Evolutionary conservation across 805 yeast species (phyloP), one percentile per base, ranked within the genome.

Genomic region (Wickerhamomyces hampshirensis): DNA sequence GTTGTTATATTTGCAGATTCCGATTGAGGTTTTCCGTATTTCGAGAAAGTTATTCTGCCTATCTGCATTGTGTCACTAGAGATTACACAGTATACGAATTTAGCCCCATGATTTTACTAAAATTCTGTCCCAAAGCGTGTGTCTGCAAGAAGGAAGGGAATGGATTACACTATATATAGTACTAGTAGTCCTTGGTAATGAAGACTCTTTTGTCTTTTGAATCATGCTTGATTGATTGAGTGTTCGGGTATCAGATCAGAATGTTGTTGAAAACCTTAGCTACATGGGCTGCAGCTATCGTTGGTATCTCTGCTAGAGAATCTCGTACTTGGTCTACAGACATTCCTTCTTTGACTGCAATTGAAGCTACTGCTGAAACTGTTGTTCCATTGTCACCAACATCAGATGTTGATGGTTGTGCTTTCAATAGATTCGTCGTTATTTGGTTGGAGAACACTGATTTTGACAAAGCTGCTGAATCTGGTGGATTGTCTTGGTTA

Each of bases 361-460:
- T 41, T 18, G 27, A 12, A 5, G 45, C 35, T 17, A 30, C 36
- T 9, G 39, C 48, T 28, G 26, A 40, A 21, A 41, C 52, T 16
- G 41, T 54, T 8, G 42, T 47, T 16, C 32, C 51, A 30, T 38
- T 31, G 21, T 35, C 46, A 28, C 58, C 46, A 32, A 58, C 65
- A 19, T 54, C 66, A 12, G 46, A 56, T 38, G 70, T 69, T 23
- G 38, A 46, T 14, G 75, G 75, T 42, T 43, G 51, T 12, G 61
- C 53, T 17, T 66, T 65, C 47, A 61, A 67, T 50, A 60, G 71
- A 37, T 53, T 67, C 36, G 54, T 57, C 35, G 58, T 60, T 47
- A 66, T 73, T 45, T 73, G 71, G 68, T 63, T 73, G 43, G 77
- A 71, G 58, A 69, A 69, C 57, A 72, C 75, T 36, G 68, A 70